A percentile compares a stretch with the other conserved stretches of the same genome.
Evolutionary conservation across 1,284 basidiomycete genomes (phyloP).

Genomic region (Ustilago cynodontis): DNA sequence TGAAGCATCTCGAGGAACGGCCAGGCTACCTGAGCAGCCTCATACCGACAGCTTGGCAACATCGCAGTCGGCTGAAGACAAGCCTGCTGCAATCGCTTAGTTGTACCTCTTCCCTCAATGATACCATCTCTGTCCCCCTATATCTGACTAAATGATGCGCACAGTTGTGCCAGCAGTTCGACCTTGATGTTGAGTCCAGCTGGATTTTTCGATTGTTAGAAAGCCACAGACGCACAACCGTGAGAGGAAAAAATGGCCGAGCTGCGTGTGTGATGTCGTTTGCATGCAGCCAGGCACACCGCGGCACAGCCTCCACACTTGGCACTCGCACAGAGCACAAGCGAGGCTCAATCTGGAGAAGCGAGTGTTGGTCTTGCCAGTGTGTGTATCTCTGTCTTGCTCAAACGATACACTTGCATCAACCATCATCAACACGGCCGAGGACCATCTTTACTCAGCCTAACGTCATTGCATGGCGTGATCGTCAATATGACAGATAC

Average conservation of each 20-base stretch:
- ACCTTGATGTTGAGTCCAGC: too few species aligned
- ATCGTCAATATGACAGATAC: slow-evolving; percentile 17
- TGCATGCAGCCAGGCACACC: slow-evolving; percentile 5
- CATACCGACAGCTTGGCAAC: slow-evolving; percentile 12
- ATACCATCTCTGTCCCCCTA: neutral
- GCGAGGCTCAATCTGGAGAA: neutral
- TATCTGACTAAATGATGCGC: neutral
- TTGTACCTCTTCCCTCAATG: neutral
- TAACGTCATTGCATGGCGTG: neutral
- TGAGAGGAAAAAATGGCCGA: neutral
- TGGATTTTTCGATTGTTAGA: neutral
- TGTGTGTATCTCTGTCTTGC: neutral
- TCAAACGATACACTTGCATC: neutral
- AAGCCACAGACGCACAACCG: neutral
- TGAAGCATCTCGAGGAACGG: slow-evolving; percentile 6
- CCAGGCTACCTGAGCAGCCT: slow-evolving; percentile 12
- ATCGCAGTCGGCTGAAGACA: slow-evolving; percentile 20
- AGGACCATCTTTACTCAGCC: neutral
- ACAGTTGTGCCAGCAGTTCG: too few species aligned
- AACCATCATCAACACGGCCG: neutral
- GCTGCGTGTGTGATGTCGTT: slow-evolving; percentile 16
- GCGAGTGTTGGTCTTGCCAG: slow-evolving; percentile 4
- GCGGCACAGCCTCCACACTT: slow-evolving; percentile 17
- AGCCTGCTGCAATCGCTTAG: slow-evolving; percentile 7
- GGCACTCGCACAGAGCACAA: neutral